phyloP scores from a whole-genome alignment of 1,284 basidiomycete genomes.

The Ustilago loliicola region DNA sequence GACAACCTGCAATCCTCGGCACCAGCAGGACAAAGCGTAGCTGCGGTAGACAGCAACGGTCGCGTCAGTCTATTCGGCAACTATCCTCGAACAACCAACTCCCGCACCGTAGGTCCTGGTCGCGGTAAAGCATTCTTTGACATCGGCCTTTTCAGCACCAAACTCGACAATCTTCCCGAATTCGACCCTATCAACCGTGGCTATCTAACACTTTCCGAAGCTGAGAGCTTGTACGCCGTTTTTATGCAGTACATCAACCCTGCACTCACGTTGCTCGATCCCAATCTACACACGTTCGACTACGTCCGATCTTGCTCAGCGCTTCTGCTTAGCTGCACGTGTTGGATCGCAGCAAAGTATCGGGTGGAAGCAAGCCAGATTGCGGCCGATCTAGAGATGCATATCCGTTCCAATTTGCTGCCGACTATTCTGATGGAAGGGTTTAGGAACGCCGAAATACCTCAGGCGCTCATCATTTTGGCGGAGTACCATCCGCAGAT shows the following conservation, averaged over 20 bases:
- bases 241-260: slow-evolving; percentile 56
- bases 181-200: slow-evolving; percentile 55
- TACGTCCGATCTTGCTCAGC: slow-evolving; percentile 49
- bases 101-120: slow-evolving; percentile 44
- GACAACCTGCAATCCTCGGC: not conserved
- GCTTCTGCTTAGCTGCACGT: slow-evolving; percentile 46
- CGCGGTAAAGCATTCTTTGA: slow-evolving; percentile 52
- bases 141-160: slow-evolving; percentile 47
- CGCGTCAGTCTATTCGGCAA: slow-evolving; percentile 28
- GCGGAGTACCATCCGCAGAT: slow-evolving; percentile 54
- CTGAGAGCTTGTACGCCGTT: slow-evolving; percentile 35
- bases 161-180: slow-evolving; percentile 41
- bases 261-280: slow-evolving; percentile 55
- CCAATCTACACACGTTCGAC: slow-evolving; percentile 53
- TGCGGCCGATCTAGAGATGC: slow-evolving; percentile 42
- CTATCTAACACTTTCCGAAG: slow-evolving; percentile 42
- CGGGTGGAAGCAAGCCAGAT: slow-evolving; percentile 38
- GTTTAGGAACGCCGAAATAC: slow-evolving; percentile 49
- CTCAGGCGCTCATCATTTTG: slow-evolving; percentile 47
- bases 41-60: slow-evolving; percentile 10
- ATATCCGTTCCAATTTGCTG: slow-evolving; percentile 36
- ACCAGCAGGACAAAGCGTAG: not conserved
- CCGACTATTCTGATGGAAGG: slow-evolving; percentile 54
- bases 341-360: slow-evolving; percentile 55
- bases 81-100: slow-evolving; percentile 23